Base-by-base conservation (phyloP, 495 filamentous ascomycete species). In the Aspergillus kassunensis region DNA sequence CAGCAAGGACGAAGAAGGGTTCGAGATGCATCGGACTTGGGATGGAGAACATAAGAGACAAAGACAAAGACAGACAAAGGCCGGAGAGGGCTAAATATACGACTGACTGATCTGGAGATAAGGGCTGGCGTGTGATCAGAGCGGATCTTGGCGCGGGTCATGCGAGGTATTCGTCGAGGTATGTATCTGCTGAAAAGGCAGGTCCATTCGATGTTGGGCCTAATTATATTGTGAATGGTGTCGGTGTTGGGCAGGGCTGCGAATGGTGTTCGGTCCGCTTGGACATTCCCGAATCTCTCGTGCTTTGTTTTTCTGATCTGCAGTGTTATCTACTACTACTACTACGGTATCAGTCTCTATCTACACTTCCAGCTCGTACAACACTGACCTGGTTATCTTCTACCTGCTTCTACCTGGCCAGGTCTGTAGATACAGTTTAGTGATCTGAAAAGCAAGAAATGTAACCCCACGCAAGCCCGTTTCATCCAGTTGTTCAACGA, bases 241-340 rank as follows among this genome's bases (percentile, higher is more conserved):
- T 25, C 1, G 24, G 15, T 16, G 20, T 1, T 27, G 12, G 9
- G 21, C 43, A 40, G 25, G 35, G 48, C 35, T 21, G n/a, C 25
- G 36, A 51, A 51, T 39, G 10, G 21, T 30, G 21, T 16, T 18
- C 15, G n/a, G 8, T 30, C 13, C 48, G 48, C 37, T 15, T 51
- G 48, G 48, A 51, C 48, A 51, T 51, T 42, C 48, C 48, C 12
- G 12, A 51, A 29, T n/a, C 12, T 33, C 30, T 33, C n/a, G n/a
- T n/a, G n/a, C n/a, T 33, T n/a, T 11, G 30, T 33, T 4, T 27
- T 27, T 4, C 24, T 33, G 30, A 5, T 29, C 11, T 29, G 27
- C 11, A 5, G 27, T 5, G 6, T 11, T 29, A 29, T 29, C 27
- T 6, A 11, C 5, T 6, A 29, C 6, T 11, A 29, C 5, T 29